These are phyloP conservation scores for Colletotrichum musicola DNA, from an alignment of 2,329 filamentous ascomycete species.

Conservation along the genomic window DNA sequence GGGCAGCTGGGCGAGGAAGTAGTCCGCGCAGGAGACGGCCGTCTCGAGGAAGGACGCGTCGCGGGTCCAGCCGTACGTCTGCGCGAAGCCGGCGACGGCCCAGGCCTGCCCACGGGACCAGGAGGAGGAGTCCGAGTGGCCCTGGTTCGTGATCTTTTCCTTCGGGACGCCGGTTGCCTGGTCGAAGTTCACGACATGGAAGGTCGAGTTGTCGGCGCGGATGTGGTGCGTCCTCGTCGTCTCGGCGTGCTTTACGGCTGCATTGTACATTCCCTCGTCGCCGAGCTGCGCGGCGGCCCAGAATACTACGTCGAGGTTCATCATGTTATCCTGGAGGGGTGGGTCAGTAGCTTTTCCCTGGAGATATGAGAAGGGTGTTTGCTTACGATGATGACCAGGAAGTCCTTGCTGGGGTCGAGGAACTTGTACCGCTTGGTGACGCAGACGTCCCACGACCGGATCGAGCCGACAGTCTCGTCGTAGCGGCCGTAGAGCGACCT, in stretches of 20 bases:
- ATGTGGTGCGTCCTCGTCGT: slow-evolving; percentile 56
- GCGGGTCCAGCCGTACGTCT: slow-evolving; percentile 60
- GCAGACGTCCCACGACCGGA: slow-evolving; percentile 60
- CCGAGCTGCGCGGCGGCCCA: slow-evolving; percentile 52
- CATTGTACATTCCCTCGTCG: slow-evolving; percentile 46
- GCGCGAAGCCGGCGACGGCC: slow-evolving; percentile 61
- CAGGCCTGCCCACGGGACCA: slow-evolving; percentile 64
- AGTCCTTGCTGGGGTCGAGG: slow-evolving; percentile 50
- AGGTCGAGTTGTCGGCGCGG: slow-evolving; percentile 51
- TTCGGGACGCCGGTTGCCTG: slow-evolving; percentile 53
- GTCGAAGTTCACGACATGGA: slow-evolving; percentile 62
- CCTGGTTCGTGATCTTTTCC: slow-evolving; percentile 61
- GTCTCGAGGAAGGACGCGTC: slow-evolving; percentile 56
- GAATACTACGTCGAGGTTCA: slow-evolving; percentile 58
- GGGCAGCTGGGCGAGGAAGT: slow-evolving; percentile 56
- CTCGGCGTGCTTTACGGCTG: slow-evolving; percentile 54
- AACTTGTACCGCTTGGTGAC: slow-evolving; percentile 54
- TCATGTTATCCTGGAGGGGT: slow-evolving; percentile 50
- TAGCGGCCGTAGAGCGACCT: slow-evolving; percentile 53
- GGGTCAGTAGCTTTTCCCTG: background rate
- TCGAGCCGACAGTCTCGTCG: slow-evolving; percentile 47
- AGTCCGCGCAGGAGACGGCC: slow-evolving; percentile 56
- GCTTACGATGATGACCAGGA: slow-evolving; percentile 57
- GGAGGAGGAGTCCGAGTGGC: slow-evolving; percentile 56
- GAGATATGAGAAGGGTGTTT: background rate